Evolutionary conservation across 176 grass and related monocot species (phyloP).

Genomic region (Rhynchospora breviuscula): DNA sequence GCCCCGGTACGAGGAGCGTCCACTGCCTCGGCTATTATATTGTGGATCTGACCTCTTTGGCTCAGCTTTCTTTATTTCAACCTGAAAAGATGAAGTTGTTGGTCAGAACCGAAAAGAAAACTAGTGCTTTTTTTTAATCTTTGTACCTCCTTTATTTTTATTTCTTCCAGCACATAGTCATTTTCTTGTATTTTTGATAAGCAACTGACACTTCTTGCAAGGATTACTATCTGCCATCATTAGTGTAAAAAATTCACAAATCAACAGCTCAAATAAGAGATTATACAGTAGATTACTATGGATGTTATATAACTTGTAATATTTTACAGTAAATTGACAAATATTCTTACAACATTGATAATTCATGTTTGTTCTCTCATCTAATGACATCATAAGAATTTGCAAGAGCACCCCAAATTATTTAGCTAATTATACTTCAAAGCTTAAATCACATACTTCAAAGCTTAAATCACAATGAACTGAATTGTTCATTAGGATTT

Average conservation of each 20-base stretch:
- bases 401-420: not conserved
- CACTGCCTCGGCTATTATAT: slow-evolving; percentile 40
- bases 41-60: slow-evolving; percentile 74
- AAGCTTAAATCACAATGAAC: not conserved
- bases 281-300: not conserved
- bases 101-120: not conserved
- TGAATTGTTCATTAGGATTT: not conserved
- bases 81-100: slow-evolving; percentile 37
- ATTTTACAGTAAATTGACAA: not conserved
- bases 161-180: not conserved
- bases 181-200: not conserved
- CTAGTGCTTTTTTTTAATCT: not conserved
- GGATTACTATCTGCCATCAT: not conserved
- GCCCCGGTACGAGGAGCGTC: slow-evolving; percentile 48
- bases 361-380: not conserved
- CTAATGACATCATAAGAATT: not conserved
- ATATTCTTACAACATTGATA: not conserved
- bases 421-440: too few species aligned
- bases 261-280: not conserved
- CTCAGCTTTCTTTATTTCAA: slow-evolving; percentile 98
- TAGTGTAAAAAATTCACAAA: not conserved
- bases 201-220: not conserved
- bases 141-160: not conserved
- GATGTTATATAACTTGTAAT: not conserved
- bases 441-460: too few species aligned